Base-by-base conservation (phyloP, 2,329 filamentous ascomycete species). In the Fusarium veterinarium region DNA sequence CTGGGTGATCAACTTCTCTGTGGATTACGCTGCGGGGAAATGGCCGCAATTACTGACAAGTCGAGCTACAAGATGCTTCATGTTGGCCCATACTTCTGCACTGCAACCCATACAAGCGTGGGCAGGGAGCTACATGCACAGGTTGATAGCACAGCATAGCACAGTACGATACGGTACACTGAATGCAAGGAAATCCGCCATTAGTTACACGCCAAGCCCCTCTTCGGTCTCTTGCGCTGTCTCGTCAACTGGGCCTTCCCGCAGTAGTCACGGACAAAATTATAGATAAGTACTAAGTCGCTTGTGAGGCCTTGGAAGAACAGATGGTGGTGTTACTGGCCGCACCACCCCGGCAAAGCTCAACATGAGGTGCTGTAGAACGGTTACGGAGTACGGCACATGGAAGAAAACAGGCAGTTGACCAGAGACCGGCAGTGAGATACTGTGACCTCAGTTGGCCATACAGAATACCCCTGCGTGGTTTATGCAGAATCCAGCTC, bases 1-100 rank as follows among this genome's bases (percentile, higher is more conserved):
- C 55, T 59, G 31, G 62, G 25, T 52, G 42, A 28, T 40, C 42
- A 64, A 60, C 35, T 70, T 65, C 35, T 25, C 30, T 30, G 25
- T 46, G 58, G 49, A 55, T 69, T 59, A 55, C 33, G 65, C 59
- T 76, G 75, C 73, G 75, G 75, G 67, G 72, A 72, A 73, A 64
- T 64, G 62, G 45, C 42, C 46, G 45, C 52, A 59, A 64, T 53
- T 45, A 45, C 31, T 42, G 51, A 38, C 38, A 30, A 55, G 63
- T 71, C 69, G 57, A 55, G 51, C 40, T 48, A 44, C 49, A 17
- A 72, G 38, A 59, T 51, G 55, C 57, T 56, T 57, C 49, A 67
- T 52, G 51, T 45, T 60, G 56, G 56, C 19, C 67, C 57, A 46
- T 46, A 31, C 55, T 35, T 48, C 25, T 62, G 42, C 55, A 53